phyloP scores from a whole-genome alignment of 768 basidiomycete genomes.

The Kondoa malvinella region DNA sequence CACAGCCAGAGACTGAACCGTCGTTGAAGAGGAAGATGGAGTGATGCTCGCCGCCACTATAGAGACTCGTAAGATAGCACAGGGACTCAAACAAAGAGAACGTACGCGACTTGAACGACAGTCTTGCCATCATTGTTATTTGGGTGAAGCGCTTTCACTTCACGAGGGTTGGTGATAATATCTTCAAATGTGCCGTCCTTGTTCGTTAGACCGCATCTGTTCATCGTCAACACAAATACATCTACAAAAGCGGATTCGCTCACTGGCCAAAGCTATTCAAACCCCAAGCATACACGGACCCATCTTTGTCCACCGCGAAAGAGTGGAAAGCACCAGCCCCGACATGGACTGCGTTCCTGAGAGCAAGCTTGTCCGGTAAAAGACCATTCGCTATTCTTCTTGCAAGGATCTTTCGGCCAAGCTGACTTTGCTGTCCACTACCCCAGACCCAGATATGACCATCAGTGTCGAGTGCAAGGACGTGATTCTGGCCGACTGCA shows the following conservation, averaged over 20 bases:
- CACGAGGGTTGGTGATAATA: slow-evolving; percentile 42
- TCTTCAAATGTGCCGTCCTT: slow-evolving; percentile 32
- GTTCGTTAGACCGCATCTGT: slow-evolving; percentile 37
- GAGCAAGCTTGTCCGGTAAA: slow-evolving; percentile 60
- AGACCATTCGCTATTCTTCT: slow-evolving; percentile 2
- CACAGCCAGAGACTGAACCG: slow-evolving; percentile 72
- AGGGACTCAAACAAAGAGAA: neutral
- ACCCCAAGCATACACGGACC: slow-evolving; percentile 89
- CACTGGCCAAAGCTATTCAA: slow-evolving; percentile 64
- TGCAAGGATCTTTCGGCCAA: slow-evolving; percentile 76
- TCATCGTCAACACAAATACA: neutral
- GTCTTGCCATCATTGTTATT: slow-evolving; percentile 31
- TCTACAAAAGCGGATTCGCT: neutral
- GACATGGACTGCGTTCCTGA: slow-evolving; percentile 55
- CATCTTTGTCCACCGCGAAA: slow-evolving; percentile 70
- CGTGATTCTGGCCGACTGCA: slow-evolving; percentile 71
- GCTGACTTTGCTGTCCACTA: slow-evolving; percentile 72
- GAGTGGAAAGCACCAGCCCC: slow-evolving; percentile 74
- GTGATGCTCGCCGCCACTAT: slow-evolving; percentile 63
- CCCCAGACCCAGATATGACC: slow-evolving; percentile 82
- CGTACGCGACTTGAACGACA: slow-evolving; percentile 43
- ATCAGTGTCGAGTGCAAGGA: slow-evolving; percentile 70
- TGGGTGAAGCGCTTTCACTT: slow-evolving; percentile 31
- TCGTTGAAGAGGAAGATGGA: slow-evolving; percentile 68
- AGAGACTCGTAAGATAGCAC: neutral